These are phyloP conservation scores for Persicaria tinctoria DNA, from an alignment of 148 eudicot genomes.

Conservation along the genomic window DNA sequence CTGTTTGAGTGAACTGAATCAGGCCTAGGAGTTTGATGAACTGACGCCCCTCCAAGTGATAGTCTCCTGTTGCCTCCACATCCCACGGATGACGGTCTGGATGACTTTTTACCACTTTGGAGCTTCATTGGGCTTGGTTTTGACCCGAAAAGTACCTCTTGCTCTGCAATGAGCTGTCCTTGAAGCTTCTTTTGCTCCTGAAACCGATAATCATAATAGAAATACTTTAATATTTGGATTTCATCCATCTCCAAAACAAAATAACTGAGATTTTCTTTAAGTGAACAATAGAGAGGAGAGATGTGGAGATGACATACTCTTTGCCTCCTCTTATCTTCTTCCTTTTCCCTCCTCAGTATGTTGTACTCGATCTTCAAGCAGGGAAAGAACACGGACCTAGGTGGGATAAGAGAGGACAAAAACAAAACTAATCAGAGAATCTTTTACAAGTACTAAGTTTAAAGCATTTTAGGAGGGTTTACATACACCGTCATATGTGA, in stretches of 20 bases:
- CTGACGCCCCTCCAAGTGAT: conserved; percentile 48
- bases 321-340: conserved; percentile 68
- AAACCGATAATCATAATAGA: conserved; percentile 2
- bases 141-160: conserved; percentile 79
- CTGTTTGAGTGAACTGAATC: conserved; percentile 37
- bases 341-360: conserved; percentile 60
- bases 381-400: conserved; percentile 57
- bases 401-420: conserved; percentile 10
- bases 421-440: background rate
- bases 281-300: background rate
- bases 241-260: background rate
- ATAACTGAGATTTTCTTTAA: background rate
- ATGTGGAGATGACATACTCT: conserved; percentile 38
- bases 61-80: conserved; percentile 43
- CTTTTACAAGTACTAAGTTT: background rate
- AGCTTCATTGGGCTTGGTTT: conserved; percentile 82
- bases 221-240: background rate
- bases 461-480: conserved; percentile 10
- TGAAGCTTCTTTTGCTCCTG: conserved; percentile 97
- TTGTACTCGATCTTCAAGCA: conserved; percentile 63
- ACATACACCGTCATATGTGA: conserved; percentile 90
- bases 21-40: conserved; percentile 49
- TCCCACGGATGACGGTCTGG: conserved; percentile 57
- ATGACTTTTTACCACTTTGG: conserved; percentile 55
- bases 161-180: conserved; percentile 73